Evolutionary conservation across 495 filamentous ascomycete species (phyloP), one percentile per base, ranked within the genome.

Genomic region (Aspergillus coremiiformis): DNA sequence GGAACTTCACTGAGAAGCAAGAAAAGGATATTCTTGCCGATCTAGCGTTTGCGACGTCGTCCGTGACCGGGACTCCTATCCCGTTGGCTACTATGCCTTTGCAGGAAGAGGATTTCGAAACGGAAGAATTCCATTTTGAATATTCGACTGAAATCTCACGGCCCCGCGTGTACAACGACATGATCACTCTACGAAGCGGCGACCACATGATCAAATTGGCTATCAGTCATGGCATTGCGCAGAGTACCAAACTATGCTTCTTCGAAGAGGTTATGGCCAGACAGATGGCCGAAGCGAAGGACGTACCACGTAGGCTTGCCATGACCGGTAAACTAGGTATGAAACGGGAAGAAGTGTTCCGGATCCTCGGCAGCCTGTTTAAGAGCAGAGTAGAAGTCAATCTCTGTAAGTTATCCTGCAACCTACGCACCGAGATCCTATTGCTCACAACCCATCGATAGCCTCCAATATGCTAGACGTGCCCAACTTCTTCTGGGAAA

Each of bases 171-270:
- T 99, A 89, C 69, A 95, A 99, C 66, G 93, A 99, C 65, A 97
- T 99, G 94, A 97, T 99, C 64, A 99, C 93, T 0, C 74, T 99
- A 11, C 78, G 90, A 26, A 90, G 86, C 39, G 87, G 89, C 14
- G 93, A 99, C 71, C 94, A 97, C 73, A 97, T 97, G 93, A 93
- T 97, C 63, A 96, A 96, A 69, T 77, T 99, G 4, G 87, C 90
- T 11, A 99, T 99, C 71, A 89, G 85, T 58, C 94, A 99, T 64
- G 94, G 90, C 41, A 96, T 99, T 55, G 89, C 90, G 4, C 93
- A 99, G 68, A 96, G 90, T 67, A 99, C 93, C 7, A 97, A 96
- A 65, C 78, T 99, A 37, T 90, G 84, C 60, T 90, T 92, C 72
- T 99, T 99, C 62, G 93, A 99, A 66, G 94, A 95, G 69, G 81